Conservation (phyloP, 257 asterid species). For the Echium plantagineum region DNA sequence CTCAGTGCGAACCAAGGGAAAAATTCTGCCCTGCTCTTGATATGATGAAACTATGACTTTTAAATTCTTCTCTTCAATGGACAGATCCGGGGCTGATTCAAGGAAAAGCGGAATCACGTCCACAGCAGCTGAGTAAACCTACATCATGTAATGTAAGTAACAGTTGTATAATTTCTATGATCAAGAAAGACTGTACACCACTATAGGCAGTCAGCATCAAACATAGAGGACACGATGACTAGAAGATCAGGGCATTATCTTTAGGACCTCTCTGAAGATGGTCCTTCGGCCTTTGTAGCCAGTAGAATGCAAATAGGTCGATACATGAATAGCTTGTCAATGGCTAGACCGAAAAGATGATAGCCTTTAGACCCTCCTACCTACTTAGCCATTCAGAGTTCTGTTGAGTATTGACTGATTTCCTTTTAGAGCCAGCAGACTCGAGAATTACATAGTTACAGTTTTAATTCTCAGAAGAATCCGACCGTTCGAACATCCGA, state of each 20-base stretch:
- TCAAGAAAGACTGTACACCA: not conserved
- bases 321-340: too few relatives aligned
- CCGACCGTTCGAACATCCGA: not conserved
- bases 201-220: not conserved
- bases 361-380: too few relatives aligned
- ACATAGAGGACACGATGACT: not conserved
- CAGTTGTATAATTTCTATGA: not conserved
- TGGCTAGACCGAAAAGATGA: too few relatives aligned
- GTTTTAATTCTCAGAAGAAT: not conserved
- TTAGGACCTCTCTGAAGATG: too few relatives aligned
- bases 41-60: conserved; percentile 26
- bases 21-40: conserved; percentile 14
- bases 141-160: conserved; percentile 6
- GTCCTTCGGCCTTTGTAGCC: too few relatives aligned
- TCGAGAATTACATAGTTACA: not conserved
- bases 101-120: conserved; percentile 78
- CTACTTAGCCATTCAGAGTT: too few relatives aligned
- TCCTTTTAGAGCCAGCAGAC: not conserved
- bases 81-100: conserved; percentile 45
- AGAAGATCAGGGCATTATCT: not conserved
- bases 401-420: too few relatives aligned
- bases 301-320: too few relatives aligned
- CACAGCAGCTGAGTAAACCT: conserved; percentile 52
- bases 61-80: conserved; percentile 39
- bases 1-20: conserved; percentile 37